Base-by-base conservation (phyloP, 768 basidiomycete species). In the Pulveroboletus ravenelii region DNA sequence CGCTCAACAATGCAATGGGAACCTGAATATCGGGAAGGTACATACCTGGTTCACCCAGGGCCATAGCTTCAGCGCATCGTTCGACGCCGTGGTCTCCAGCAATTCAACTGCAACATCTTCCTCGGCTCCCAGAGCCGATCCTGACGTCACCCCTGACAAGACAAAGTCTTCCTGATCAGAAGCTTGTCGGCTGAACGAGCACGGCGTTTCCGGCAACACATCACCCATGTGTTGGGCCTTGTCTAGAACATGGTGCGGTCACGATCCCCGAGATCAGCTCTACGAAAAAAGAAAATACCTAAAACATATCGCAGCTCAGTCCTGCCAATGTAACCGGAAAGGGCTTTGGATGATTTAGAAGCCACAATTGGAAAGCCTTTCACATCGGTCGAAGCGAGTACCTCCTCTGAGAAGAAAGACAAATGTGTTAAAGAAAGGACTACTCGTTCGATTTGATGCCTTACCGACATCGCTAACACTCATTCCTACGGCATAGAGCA, bases 1-100 rank as follows among this genome's bases (percentile, higher is more conserved):
- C 25, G 41, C 6, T 52, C 43, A 48, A 53, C 18, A 44, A 43
- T 20, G 20, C 31, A 1, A 20, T 27, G 55, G 41, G 10, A 50
- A 42, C 18, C 14, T 5, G 1, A 30, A 50, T 20, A 27, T 35
- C 20, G 39, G 32, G 37, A 14, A 45, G 10, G 30, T 38, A 10
- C 56, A 29, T 66, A 95, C 96, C 78, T 93, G 87, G 66, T 97
- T 96, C 1, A 98, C 92, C 87, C 93, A 98, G 9, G 90, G 87
- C 77, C 87, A 87, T 47, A 93, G 74, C 61, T 80, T 81, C 30
- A 89, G 70, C 17, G 77, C 75, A 51, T 81, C 76, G 10, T 77
- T 77, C 1, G 78, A 76, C 2, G 78, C 73, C 3, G 81, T 78
- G 10, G 74, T 77, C 57, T 82, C 82, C 41, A 89, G 77, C 25